A percentile compares a stretch with the other conserved stretches of the same genome.
These are phyloP conservation scores for Emericellopsis cladophorae DNA, from an alignment of 2,329 filamentous ascomycete genomes.

Conservation along the genomic window DNA sequence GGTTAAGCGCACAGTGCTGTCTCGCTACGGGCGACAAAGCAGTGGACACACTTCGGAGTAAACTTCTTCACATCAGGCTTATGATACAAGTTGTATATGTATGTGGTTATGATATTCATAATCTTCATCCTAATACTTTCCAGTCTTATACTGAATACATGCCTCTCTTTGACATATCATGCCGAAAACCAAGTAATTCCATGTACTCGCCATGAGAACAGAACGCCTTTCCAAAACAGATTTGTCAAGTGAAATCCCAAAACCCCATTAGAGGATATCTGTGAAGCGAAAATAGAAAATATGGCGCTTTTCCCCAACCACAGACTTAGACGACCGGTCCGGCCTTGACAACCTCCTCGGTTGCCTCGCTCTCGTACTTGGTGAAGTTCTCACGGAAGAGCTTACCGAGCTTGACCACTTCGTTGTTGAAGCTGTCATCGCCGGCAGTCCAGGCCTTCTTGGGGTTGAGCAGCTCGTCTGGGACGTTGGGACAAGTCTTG, in stretches of 20 bases:
- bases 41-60: too few species aligned
- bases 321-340: slow-evolving; percentile 30
- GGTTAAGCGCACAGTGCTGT: too few species aligned
- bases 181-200: neutral
- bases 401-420: slow-evolving; percentile 79
- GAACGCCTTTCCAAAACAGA: neutral
- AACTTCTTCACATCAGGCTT: too few species aligned
- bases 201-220: slow-evolving; percentile 1
- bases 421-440: slow-evolving; percentile 66
- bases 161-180: neutral
- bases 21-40: too few species aligned
- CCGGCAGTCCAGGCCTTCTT: slow-evolving; percentile 83
- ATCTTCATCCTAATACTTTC: too few species aligned
- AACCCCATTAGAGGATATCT: neutral
- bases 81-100: too few species aligned
- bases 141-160: too few species aligned
- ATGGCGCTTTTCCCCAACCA: neutral
- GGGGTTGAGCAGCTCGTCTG: slow-evolving; percentile 87
- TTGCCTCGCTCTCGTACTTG: slow-evolving; percentile 82
- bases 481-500: slow-evolving; percentile 79
- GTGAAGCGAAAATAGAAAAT: neutral
- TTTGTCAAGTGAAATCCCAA: neutral
- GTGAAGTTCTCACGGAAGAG: slow-evolving; percentile 97
- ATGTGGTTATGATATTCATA: too few species aligned
- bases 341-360: slow-evolving; percentile 62